Evolutionary conservation across 169 alveolate species (phyloP), one percentile per base, ranked within the genome.

Genomic region (Eimeria maxima): DNA sequence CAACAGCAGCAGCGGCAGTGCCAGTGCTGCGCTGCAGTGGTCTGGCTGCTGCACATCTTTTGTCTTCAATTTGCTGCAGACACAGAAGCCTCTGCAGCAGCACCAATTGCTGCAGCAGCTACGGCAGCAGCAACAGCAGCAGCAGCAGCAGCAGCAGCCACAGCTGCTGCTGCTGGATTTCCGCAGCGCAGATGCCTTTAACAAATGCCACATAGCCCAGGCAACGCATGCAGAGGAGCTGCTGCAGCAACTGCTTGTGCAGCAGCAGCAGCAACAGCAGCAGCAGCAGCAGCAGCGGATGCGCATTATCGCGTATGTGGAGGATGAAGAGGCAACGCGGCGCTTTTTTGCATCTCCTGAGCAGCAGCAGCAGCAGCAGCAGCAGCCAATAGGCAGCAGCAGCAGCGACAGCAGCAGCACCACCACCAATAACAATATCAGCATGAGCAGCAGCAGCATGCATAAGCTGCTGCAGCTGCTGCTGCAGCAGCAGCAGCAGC

Each of bases 21-120:
- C n/a, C 33, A 18, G 0, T 38, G 13, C 60, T 1, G 63, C 87
- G 1, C 87, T 44, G 47, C 47, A 76, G 22, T 42, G 57, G 87
- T 42, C 60, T 6, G 14, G 47, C 87, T 76, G 87, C 87, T 42
- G 87, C 87, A 33, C 53, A 10, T 27, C 87, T 2, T 33, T 44
- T 38, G 87, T 44, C 5, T 76, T 76, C 27, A 76, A 76, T 76
- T 76, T 76, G 87, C 29, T 76, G 87, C 87, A 76, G 87, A 76
- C 87, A 27, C 87, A 76, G 87, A 76, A 76, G 87, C 87, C 87
- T 3, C 1, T 76, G 24, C 87, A 76, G 87, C 87, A 76, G 87
- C 87, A 33, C 57, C 60, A 42, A 27, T 42, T 76, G 87, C 87
- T 42, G 87, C 87, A 76, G 87, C 87, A 29, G 87, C 60, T 53